Evolutionary conservation across 2,329 filamentous ascomycete genomes (phyloP).

Genomic region (Emericellopsis atlantica): DNA sequence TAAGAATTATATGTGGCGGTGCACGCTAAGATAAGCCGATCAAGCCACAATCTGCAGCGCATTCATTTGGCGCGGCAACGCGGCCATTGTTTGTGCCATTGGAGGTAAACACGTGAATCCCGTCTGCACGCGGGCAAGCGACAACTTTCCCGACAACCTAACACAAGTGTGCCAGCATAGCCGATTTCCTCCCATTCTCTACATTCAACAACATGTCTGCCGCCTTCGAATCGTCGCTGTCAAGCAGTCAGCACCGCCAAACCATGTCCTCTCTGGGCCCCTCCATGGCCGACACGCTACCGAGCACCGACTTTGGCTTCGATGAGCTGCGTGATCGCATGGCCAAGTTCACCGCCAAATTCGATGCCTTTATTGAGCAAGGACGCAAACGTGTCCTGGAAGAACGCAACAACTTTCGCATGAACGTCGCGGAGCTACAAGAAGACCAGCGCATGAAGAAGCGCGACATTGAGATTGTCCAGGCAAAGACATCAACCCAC

Average conservation of each 20-base stretch:
- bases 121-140: too few species aligned
- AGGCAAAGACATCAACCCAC: slow-evolving; percentile 57
- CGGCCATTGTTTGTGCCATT: background rate
- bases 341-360: slow-evolving; percentile 79
- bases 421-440: slow-evolving; percentile 80
- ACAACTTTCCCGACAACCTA: too few species aligned
- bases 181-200: too few species aligned
- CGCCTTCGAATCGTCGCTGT: slow-evolving; percentile 58
- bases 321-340: slow-evolving; percentile 92
- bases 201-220: slow-evolving; percentile 31
- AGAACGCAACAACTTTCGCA: slow-evolving; percentile 86
- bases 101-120: background rate
- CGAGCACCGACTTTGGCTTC: slow-evolving; percentile 89
- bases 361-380: slow-evolving; percentile 89
- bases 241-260: slow-evolving; percentile 46
- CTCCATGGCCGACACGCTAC: slow-evolving; percentile 66
- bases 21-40: background rate
- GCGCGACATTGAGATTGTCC: slow-evolving; percentile 73
- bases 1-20: background rate
- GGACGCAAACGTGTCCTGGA: slow-evolving; percentile 82
- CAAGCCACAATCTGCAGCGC: slow-evolving; percentile 2
- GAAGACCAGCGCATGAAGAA: slow-evolving; percentile 88
- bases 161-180: too few species aligned
- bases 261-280: slow-evolving; percentile 44
- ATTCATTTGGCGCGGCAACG: slow-evolving; percentile 10